Evolutionary conservation across 305 asterid genomes (phyloP).

Genomic region (Stenogyne calaminthoides): DNA sequence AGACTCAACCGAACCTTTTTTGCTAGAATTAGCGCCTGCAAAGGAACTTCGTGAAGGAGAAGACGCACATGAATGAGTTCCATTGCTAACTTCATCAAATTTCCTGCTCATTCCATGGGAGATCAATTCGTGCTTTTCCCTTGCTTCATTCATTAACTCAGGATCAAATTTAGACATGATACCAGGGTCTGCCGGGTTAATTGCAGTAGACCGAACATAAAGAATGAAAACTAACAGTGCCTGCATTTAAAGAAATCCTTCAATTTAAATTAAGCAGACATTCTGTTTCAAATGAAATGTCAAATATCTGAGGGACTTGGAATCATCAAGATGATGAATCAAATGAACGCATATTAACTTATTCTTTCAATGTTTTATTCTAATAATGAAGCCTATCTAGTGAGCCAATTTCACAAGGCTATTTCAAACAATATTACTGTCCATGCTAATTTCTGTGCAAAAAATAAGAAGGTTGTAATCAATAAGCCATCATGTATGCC

Average conservation of each 20-base stretch:
- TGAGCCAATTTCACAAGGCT: background rate
- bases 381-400: background rate
- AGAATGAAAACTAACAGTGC: slow-evolving; percentile 86
- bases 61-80: slow-evolving; percentile 67
- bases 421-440: background rate
- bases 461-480: slow-evolving; percentile 18
- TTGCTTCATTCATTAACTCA: slow-evolving; percentile 45
- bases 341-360: background rate
- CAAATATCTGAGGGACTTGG: background rate
- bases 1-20: slow-evolving; percentile 67
- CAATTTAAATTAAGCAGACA: slow-evolving; percentile 16
- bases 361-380: background rate
- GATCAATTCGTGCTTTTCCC: slow-evolving; percentile 51
- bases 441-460: background rate
- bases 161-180: slow-evolving; percentile 78
- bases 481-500: slow-evolving; percentile 26
- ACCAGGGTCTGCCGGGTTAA: slow-evolving; percentile 99
- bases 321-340: background rate
- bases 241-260: slow-evolving; percentile 48
- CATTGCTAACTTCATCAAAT: slow-evolving; percentile 70
- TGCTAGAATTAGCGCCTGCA: slow-evolving; percentile 69
- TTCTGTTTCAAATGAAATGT: slow-evolving; percentile 14
- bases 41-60: slow-evolving; percentile 79
- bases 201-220: slow-evolving; percentile 92
- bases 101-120: slow-evolving; percentile 49